Base-by-base conservation (phyloP, 352 stramenopile species). In the Globisporangium spiculum region DNA sequence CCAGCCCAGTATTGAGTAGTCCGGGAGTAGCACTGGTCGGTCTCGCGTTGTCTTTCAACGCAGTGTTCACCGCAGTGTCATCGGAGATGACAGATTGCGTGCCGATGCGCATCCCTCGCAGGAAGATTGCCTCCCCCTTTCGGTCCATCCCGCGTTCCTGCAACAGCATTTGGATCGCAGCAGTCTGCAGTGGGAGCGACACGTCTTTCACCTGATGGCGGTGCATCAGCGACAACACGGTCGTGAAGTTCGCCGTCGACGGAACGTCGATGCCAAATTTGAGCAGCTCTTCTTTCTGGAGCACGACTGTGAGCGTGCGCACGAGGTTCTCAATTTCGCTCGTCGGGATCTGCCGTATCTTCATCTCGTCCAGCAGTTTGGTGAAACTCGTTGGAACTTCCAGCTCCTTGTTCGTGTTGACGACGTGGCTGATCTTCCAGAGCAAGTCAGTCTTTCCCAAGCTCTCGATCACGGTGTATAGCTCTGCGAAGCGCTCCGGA, bases 381-480 rank as follows among this genome's bases (percentile, higher is more conserved):
- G 71, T 62, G 48, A 84, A 86, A 32, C 61, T 76, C 38, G 67
- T 68, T n/a, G 85, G 83, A 1, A 89, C 73, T 1, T 77, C 78
- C 9, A 91, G 69, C 60, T 93, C 85, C 2, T 66, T 61, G 67
- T 88, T 91, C 5, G 55, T 75, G 60, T 82, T 91, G 3, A 93
- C 80, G 2, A 70, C 79, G 60, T 93, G 81, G 14, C 81, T 73
- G n/a, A 93, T 78, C 67, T 91, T 93, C 83, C 83, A 90, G 20
- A 93, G 73, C 56, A 93, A 64, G 60, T 93, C 83, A 10, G 74
- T 87, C 69, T 91, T 93, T 1, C 83, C 81, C 0, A 93, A 65
- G 57, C 76, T 80, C 58, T 91, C 79, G 22, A 93, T 84, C 20
- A 88, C 71, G 16, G 72, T 50, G 20, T 83, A 83, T n/a, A 93